Evolutionary conservation across 2,329 filamentous ascomycete species (phyloP), one percentile per base, ranked within the genome.

Genomic region (Neoascochyta sp.): DNA sequence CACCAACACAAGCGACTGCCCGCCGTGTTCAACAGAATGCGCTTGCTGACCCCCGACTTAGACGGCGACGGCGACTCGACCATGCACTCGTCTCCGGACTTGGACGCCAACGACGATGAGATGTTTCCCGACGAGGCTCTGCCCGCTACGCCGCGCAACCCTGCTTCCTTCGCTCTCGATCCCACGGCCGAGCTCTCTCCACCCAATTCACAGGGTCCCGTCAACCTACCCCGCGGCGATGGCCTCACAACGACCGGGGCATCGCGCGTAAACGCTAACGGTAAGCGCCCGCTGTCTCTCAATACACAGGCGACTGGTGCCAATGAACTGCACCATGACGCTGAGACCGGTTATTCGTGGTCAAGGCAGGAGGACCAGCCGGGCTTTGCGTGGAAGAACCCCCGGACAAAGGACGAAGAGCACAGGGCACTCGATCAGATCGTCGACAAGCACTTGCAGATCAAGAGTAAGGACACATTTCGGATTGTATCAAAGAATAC

Each of bases 1-100:
- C n/a, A n/a, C n/a, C n/a, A n/a, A n/a, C n/a, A n/a, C n/a, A n/a
- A n/a, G n/a, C 11, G 16, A 16, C 21, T 6, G 15, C 15, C 29
- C 22, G 24, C 22, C 27, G 49, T 50, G 44, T n/a, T 36, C 11
- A 44, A 39, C 22, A 39, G 35, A 22, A 22, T 5, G 13, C 33
- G 35, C 29, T 14, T 29, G 25, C 42, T 48, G 24, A 44, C 44
- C 15, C 35, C 47, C 12, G 19, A 18, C 16, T 28, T 45, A 70
- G 73, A 77, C 49, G 56, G 49, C 45, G 73, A 76, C 55, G 71
- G 72, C 24, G 74, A 77, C 61, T 74, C 70, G 16, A 71, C 70
- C 37, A 77, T 77, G 74, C 66, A 69, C 39, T 74, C 70, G 24
- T 54, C 54, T 13, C 45, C 53, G 22, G 57, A 62, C 26, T 54